Conservation (phyloP, 805 yeast species). For the Nakazawaea holstii region DNA sequence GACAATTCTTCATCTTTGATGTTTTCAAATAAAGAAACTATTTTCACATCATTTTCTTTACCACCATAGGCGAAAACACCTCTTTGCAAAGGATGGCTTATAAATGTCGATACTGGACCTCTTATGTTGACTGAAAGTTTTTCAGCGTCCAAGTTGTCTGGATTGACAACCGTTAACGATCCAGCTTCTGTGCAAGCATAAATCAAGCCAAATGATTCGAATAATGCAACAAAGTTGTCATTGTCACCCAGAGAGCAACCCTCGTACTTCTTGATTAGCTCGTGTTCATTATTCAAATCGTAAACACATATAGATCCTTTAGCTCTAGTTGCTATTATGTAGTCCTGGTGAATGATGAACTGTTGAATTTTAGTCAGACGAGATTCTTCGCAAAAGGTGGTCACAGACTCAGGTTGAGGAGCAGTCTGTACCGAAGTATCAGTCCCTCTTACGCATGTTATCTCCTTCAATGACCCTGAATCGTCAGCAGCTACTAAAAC, state of each 20-base stretch:
- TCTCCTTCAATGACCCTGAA: conserved; percentile 59
- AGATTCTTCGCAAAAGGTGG: conserved; percentile 23
- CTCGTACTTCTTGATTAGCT: conserved; percentile 13
- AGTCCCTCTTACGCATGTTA: conserved; percentile 60
- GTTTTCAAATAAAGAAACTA: conserved; percentile 34
- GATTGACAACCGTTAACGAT: conserved; percentile 20
- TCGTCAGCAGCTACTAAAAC: conserved; percentile 62
- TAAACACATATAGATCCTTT: conserved; percentile 39
- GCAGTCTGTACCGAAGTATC: conserved; percentile 74
- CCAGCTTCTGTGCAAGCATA: conserved; percentile 31
- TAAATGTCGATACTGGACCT: conserved; percentile 45
- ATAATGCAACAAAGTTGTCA: conserved; percentile 35
- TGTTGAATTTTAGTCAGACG: conserved; percentile 31
- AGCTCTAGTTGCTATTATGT: conserved; percentile 35
- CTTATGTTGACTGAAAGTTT: conserved; percentile 26
- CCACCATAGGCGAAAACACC: conserved; percentile 81
- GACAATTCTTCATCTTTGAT: conserved; percentile 13
- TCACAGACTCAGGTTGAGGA: conserved; percentile 53
- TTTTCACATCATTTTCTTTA: conserved; percentile 66
- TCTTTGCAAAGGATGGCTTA: conserved; percentile 38
- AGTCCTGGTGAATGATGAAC: conserved; percentile 25
- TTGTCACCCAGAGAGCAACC: conserved; percentile 14
- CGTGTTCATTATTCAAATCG: conserved; percentile 20
- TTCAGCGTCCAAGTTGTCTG: conserved; percentile 11
- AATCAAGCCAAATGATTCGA: conserved; percentile 21